Conservation (phyloP, 176 grass and related monocot genomes). For the Eremochloa ophiuroides region DNA sequence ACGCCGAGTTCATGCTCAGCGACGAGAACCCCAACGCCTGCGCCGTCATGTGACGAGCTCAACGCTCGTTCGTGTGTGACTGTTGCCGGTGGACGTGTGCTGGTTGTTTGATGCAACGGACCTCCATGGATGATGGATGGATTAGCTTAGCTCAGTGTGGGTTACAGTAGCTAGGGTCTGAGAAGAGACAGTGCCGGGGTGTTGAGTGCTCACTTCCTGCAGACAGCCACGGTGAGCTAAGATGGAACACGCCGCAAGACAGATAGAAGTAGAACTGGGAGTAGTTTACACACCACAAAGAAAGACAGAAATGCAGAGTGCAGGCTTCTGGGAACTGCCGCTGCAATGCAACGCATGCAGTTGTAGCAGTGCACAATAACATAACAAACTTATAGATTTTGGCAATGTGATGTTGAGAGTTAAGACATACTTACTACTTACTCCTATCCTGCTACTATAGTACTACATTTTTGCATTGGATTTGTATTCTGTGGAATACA, state of each 20-base stretch:
- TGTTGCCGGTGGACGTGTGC: background rate
- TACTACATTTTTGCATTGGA: too few relatives aligned
- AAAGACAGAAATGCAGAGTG: too few relatives aligned
- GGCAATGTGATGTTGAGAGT: too few relatives aligned
- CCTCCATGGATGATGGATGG: background rate
- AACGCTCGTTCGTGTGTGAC: background rate
- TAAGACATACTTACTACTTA: too few relatives aligned
- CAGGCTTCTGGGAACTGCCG: too few relatives aligned
- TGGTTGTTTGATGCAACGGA: background rate
- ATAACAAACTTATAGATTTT: too few relatives aligned
- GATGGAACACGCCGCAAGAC: background rate
- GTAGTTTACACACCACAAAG: too few relatives aligned
- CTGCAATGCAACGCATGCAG: too few relatives aligned
- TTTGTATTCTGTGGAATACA: too few relatives aligned
- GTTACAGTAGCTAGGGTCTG: background rate
- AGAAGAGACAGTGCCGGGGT: background rate
- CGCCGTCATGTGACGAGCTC: constrained; percentile 63
- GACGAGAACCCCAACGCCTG: constrained; percentile 92
- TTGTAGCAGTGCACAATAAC: too few relatives aligned
- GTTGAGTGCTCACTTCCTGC: background rate
- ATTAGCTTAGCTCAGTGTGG: background rate
- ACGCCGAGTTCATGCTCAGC: constrained; percentile 61
- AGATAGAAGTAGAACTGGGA: too few relatives aligned
- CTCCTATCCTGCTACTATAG: too few relatives aligned
- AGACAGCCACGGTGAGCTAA: background rate